Evolutionary conservation across 1,139 yeast genomes (phyloP), one percentile per base, ranked within the genome.

Genomic region (Suhomyces maxii): DNA sequence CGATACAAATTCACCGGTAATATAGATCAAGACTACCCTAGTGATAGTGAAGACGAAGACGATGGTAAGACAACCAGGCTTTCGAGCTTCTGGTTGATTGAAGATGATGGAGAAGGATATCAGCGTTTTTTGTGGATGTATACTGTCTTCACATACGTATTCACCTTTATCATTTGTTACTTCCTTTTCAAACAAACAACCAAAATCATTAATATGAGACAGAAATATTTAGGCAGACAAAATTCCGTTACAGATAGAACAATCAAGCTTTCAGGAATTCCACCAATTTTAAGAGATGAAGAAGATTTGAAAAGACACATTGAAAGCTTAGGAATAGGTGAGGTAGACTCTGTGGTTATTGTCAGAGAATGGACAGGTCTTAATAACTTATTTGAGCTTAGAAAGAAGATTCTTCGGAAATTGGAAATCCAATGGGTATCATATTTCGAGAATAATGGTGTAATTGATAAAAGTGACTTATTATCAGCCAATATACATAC

Each of bases 221-320:
- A 93, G 62, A 74, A 77, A 53, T 88, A 88, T 61, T 71, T 93
- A 54, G 98, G 98, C 0, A 80, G 83, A 42, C 98, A 91, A 62
- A 86, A 88, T 62, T 86, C 97, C 7, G 80, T 93, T 45, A 90
- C 98, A 0, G 99, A 93, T 71, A 75, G 97, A 58, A 93, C 99
- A 0, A 87, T 93, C 45, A 73, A 95, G 49, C 66, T 93, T 26
- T 86, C 95, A 38, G 98, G 98, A 0, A 89, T 93, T n/a, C 97
- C 98, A 0, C 85, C 88, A 0, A 83, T 84, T 42, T 68, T 90
- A 35, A 71, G 97, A 47, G 83, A 83, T 44, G 93, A 84, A 53
- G 76, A 77, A 25, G 82, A 80, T 11, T 69, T 93, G 54, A 83
- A 80, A 48, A 77, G 82, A 38, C 93, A 89, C 59, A 84, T 93